Conservation (phyloP, 495 filamentous ascomycete species). For the Cenococcum geophilum region DNA sequence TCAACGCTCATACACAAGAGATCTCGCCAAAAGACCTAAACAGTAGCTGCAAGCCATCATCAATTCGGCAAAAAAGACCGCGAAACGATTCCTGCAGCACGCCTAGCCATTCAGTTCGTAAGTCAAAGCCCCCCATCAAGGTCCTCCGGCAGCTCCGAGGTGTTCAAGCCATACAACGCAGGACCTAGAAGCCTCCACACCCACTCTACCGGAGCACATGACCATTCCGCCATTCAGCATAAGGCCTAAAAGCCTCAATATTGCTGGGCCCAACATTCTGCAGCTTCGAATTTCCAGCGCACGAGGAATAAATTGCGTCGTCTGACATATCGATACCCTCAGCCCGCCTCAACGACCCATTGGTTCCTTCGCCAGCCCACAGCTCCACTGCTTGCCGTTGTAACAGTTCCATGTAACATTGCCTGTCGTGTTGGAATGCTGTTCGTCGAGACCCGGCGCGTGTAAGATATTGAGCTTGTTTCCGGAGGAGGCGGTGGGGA, state of each 20-base stretch:
- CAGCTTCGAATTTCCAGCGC: not conserved
- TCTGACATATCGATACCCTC: conserved; percentile 3
- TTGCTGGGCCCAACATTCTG: not conserved
- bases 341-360: conserved; percentile 24
- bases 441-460: conserved; percentile 27
- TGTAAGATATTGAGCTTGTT: conserved; percentile 18
- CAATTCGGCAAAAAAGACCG: not conserved
- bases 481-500: not conserved
- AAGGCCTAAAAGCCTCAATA: not conserved
- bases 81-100: not conserved
- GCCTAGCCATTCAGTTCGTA: not conserved
- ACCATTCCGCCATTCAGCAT: not conserved
- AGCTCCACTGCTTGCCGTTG: conserved; percentile 11
- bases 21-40: not conserved
- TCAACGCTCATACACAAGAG: not conserved
- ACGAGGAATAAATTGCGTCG: not conserved
- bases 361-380: conserved; percentile 25
- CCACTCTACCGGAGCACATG: not conserved
- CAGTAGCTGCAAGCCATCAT: not conserved
- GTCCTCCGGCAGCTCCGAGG: not conserved
- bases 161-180: not conserved
- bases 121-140: not conserved
- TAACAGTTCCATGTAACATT: conserved; percentile 21
- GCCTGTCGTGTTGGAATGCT: conserved; percentile 19
- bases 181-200: not conserved